Conservation (phyloP, 805 yeast genomes). For the Kodamaea sagamina region DNA sequence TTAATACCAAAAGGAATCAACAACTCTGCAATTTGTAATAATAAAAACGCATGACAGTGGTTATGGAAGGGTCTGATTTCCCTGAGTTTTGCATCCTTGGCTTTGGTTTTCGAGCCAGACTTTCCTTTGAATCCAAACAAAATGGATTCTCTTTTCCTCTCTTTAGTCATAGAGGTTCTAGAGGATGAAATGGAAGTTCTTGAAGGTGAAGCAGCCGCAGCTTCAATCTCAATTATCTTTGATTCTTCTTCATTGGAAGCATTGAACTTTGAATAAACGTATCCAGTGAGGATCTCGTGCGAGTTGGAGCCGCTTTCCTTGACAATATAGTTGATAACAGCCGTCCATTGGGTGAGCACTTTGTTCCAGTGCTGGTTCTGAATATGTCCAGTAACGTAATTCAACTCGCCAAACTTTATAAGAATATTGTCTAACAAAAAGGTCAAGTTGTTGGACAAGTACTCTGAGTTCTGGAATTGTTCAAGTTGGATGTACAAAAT, state of each 20-base stretch:
- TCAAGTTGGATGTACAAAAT: constrained; percentile 41
- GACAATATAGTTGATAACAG: constrained; percentile 31
- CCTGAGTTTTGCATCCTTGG: constrained; percentile 18
- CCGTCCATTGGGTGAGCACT: constrained; percentile 30
- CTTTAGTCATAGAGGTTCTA: constrained; percentile 5
- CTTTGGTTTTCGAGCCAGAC: constrained; percentile 18
- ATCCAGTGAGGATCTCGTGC: constrained; percentile 38
- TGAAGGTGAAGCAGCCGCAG: too few relatives aligned
- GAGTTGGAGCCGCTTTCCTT: constrained; percentile 39
- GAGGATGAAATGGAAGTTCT: constrained; percentile 1
- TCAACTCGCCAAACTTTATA: constrained; percentile 30
- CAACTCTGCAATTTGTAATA: constrained; percentile 31
- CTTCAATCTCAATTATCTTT: too few relatives aligned
- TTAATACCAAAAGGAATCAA: constrained; percentile 40
- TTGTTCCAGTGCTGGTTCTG: constrained; percentile 37
- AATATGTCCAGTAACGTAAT: constrained; percentile 25
- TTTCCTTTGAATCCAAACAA: constrained; percentile 31
- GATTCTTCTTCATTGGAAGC: constrained; percentile 13
- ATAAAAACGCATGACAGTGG: constrained; percentile 34
- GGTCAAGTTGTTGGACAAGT: constrained; percentile 28
- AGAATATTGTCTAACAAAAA: constrained; percentile 33
- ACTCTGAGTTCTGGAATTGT: constrained; percentile 42
- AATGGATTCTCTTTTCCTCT: constrained; percentile 25
- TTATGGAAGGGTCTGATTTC: constrained; percentile 35
- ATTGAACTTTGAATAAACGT: constrained; percentile 32